Conservation (phyloP, 345 rosid genomes). For the Luvunga scandens region DNA sequence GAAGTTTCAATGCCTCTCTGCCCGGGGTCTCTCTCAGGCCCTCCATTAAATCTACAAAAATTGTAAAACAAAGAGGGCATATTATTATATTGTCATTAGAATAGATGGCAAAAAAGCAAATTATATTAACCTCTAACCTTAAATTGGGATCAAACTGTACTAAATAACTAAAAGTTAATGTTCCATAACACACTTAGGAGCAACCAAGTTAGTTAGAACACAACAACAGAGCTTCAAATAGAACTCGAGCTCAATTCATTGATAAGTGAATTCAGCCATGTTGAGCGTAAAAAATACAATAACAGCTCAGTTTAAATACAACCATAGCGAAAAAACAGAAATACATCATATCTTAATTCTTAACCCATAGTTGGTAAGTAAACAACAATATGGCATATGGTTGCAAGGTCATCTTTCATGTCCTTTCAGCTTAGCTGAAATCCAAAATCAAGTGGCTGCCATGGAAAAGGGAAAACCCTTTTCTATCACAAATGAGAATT, state of each 20-base stretch:
- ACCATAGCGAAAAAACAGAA: background rate
- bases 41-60: conserved; percentile 73
- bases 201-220: background rate
- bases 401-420: background rate
- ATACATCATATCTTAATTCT: background rate
- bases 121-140: background rate
- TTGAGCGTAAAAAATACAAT: background rate
- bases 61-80: background rate
- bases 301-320: background rate
- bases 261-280: background rate
- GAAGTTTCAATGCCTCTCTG: conserved; percentile 86
- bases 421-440: background rate
- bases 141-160: too few relatives aligned
- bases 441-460: background rate
- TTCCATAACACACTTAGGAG: background rate
- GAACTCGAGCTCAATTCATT: background rate
- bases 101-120: background rate
- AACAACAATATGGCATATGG: background rate
- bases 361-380: background rate
- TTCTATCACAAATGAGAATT: background rate
- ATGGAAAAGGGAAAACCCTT: background rate
- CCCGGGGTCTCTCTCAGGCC: conserved; percentile 86
- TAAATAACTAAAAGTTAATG: background rate
- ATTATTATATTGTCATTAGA: background rate
- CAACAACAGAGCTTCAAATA: background rate